These are phyloP conservation scores for Macadamia tetraphylla DNA, from an alignment of 164 flowering plant genomes.

Conservation along the genomic window DNA sequence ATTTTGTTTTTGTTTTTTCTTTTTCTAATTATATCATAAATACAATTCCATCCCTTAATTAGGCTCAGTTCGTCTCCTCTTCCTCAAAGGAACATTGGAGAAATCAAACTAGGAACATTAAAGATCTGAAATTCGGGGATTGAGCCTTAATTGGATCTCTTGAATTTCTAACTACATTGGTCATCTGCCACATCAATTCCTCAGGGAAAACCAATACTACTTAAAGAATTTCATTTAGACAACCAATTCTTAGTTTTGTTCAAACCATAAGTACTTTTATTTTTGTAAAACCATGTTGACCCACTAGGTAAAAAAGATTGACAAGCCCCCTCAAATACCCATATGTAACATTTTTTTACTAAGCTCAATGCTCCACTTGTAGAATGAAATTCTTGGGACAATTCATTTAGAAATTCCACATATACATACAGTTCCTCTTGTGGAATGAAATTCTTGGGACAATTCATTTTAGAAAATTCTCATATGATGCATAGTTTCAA, in stretches of 20 bases:
- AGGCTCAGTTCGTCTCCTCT: neutral
- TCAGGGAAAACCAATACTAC: neutral
- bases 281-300: neutral
- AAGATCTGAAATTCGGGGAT: neutral
- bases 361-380: neutral
- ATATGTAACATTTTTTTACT: neutral
- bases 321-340: neutral
- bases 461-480: neutral
- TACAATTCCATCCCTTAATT: neutral
- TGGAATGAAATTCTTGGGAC: neutral
- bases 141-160: neutral
- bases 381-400: neutral
- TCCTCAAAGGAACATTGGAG: neutral
- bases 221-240: neutral
- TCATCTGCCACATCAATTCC: neutral
- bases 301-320: neutral
- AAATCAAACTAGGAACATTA: neutral
- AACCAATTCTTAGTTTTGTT: neutral
- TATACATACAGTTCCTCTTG: neutral
- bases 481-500: conserved; percentile 9
- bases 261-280: neutral
- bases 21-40: no score
- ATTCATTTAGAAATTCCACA: neutral
- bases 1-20: no score
- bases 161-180: neutral